Conservation (phyloP, 495 filamentous ascomycete species). For the Penicillium cinerascens region DNA sequence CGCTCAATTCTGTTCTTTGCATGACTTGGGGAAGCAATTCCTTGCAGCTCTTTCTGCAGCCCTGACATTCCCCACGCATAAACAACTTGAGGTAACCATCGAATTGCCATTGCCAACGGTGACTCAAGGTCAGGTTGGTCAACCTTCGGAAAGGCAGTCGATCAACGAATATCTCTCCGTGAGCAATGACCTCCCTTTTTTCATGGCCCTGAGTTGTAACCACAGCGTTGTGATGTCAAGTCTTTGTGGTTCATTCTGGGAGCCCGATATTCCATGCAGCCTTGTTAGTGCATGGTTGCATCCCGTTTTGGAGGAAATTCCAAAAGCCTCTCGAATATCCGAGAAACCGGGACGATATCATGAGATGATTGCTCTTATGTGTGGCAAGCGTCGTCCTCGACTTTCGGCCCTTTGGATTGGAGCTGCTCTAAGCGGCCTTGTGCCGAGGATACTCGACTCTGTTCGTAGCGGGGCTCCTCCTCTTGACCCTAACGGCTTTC, state of each 20-base stretch:
- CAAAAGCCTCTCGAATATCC: not conserved
- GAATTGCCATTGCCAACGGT: conserved; percentile 10
- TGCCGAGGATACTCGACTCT: conserved; percentile 5
- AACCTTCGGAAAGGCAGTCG: not conserved
- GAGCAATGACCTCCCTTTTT: conserved; percentile 13
- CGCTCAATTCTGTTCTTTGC: not conserved
- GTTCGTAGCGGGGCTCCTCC: conserved; percentile 8
- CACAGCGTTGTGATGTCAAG: conserved; percentile 13
- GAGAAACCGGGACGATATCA: not conserved
- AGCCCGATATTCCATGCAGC: conserved; percentile 13
- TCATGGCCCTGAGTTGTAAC: conserved; percentile 16
- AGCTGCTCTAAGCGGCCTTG: conserved; percentile 8
- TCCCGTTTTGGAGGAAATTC: conserved; percentile 14
- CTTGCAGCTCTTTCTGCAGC: conserved; percentile 10
- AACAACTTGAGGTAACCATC: conserved; percentile 6
- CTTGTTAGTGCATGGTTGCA: conserved; percentile 18
- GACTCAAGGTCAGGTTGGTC: not conserved
- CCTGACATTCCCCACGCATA: conserved; percentile 15
- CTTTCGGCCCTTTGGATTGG: conserved; percentile 14
- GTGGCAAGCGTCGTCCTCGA: conserved; percentile 9
- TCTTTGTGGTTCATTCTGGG: conserved; percentile 18
- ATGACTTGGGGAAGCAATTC: conserved; percentile 16
- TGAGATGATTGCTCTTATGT: conserved; percentile 7
- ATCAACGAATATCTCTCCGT: conserved; percentile 1
- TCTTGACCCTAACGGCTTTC: conserved; percentile 11